A percentile compares a stretch with the other conserved stretches of the same genome.
Evolutionary conservation across 2,329 filamentous ascomycete genomes (phyloP).

Genomic region (Beauveria caledonica): DNA sequence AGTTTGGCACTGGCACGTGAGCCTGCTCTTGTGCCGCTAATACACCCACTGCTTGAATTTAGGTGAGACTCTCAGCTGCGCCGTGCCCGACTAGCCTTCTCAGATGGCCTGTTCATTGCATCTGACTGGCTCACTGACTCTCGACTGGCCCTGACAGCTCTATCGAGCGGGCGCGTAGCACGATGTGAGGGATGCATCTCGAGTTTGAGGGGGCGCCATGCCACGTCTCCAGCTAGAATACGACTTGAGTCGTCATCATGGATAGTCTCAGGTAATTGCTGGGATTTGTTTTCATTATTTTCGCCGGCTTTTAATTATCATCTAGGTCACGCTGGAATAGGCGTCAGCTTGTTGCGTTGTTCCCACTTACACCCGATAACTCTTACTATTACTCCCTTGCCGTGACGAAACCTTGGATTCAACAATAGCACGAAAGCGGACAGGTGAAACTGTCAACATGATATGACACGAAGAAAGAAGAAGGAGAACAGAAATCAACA

Average conservation of each 20-base stretch:
- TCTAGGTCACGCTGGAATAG: background rate
- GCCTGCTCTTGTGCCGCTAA: conserved; percentile 1
- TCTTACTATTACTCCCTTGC: background rate
- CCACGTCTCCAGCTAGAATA: background rate
- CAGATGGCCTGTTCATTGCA: background rate
- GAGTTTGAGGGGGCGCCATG: background rate
- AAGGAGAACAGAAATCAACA: too few relatives aligned
- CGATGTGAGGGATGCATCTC: background rate
- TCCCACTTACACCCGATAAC: background rate
- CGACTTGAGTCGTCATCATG: background rate
- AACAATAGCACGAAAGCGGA: too few relatives aligned
- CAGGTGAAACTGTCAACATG: too few relatives aligned
- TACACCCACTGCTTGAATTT: background rate
- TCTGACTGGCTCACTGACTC: background rate
- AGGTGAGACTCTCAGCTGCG: background rate
- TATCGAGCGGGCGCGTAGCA: background rate
- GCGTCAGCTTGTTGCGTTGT: background rate
- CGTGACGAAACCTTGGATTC: background rate
- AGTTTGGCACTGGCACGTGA: conserved; percentile 4
- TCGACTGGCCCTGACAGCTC: background rate
- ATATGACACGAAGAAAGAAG: too few relatives aligned
- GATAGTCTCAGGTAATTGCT: background rate
- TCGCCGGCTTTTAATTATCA: background rate
- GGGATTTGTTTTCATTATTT: background rate
- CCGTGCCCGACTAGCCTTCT: background rate